These are phyloP conservation scores for Chernovozyma sophiae-reginae DNA, from an alignment of 1,139 yeast genomes.

Conservation along the genomic window DNA sequence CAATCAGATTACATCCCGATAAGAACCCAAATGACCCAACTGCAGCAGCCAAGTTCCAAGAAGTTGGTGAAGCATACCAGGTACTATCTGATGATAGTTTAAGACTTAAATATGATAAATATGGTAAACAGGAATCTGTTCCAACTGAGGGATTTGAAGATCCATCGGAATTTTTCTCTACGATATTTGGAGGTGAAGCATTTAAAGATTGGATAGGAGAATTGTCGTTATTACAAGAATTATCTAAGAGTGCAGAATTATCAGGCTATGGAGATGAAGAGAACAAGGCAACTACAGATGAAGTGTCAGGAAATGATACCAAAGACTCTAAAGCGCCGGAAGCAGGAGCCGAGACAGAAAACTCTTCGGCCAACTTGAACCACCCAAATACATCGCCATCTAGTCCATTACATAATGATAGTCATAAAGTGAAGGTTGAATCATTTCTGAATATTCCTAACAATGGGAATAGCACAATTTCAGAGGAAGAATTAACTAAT, in stretches of 20 bases:
- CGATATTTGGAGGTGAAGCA: constrained; percentile 82
- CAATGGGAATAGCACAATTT: neutral
- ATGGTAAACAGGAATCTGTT: constrained; percentile 78
- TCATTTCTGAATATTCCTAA: neutral
- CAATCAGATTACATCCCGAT: constrained; percentile 89
- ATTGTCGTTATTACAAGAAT: constrained; percentile 56
- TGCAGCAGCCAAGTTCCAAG: constrained; percentile 70
- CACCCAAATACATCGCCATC: neutral
- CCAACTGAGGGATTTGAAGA: constrained; percentile 87
- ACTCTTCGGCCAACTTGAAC: constrained; percentile 6
- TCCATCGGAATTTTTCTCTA: constrained; percentile 72
- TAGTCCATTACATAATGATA: neutral
- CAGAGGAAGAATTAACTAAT: neutral
- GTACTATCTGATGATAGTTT: constrained; percentile 73
- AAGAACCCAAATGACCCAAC: constrained; percentile 85
- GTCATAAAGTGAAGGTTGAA: neutral
- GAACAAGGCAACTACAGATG: constrained; percentile 12
- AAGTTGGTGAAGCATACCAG: constrained; percentile 77
- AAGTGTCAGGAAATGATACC: neutral
- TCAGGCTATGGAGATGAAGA: constrained; percentile 41
- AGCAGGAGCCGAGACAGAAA: constrained; percentile 1
- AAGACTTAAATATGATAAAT: constrained; percentile 75
- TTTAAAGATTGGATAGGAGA: constrained; percentile 82
- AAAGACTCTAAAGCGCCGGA: neutral
- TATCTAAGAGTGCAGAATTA: constrained; percentile 55